Base-by-base conservation (phyloP, 306 rosid species). In the Cucumis hystrix region DNA sequence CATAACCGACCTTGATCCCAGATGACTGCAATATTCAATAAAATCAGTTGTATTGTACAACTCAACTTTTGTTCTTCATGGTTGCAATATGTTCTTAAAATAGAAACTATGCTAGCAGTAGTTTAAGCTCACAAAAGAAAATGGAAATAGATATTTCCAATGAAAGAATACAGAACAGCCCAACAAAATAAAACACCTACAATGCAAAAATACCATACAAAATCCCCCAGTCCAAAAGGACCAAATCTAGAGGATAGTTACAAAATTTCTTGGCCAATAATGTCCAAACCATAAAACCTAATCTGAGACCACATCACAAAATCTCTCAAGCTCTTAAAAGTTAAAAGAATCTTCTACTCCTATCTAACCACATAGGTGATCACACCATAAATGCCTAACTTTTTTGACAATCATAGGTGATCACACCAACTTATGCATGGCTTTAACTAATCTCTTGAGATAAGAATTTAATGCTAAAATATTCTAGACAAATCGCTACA, bases 1-100 rank as follows among this genome's bases (percentile, higher is more conserved):
- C 97, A 61, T 92, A 92, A 64, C 97, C 97, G 43, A 90, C 82
- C 87, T 89, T 95, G 87, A 95, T 95, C 69, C 98, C 98, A 66
- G 85, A 89, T 63, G 97, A 84, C 98, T 95, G 91, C 89, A 89
- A 65, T 41, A 33, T 77, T 61, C 35, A 49, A 9, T 51, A 35
- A 63, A 47, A 81, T 12, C 25, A 6, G 23, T 14, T 7, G 10
- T 10, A 49, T n/a, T 5, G 7, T 51, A 23, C 25, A 37, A 59
- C 52, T 74, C 63, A 78, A 21, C 11, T 10, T 18, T 7, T 66
- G 16, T 67, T 40, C 73, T 40, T 67, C 74, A 41, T 11, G 35
- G 16, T 67, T 67, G 52, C 74, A 67, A 20, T 67, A 40, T 16
- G 54, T 67, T 67, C 21, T 67, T 41, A 20, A n/a, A 41, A 67